Conservation (phyloP, 1,284 basidiomycete genomes). For the Tilletia walkeri region DNA sequence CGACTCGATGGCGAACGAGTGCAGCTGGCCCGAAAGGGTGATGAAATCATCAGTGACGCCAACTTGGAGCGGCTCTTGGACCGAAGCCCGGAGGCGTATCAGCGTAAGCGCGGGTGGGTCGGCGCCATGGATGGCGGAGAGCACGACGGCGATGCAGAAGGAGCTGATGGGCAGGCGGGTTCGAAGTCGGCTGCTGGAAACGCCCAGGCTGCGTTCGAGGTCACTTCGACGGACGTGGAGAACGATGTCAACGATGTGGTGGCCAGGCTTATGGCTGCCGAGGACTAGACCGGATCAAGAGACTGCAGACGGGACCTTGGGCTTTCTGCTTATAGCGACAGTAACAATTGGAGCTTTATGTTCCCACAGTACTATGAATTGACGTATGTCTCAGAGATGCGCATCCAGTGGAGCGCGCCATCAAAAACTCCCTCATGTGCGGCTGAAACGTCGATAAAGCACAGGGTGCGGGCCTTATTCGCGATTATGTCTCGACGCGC, state of each 20-base stretch:
- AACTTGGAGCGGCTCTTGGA: conserved; percentile 80
- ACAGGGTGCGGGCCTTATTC: too few relatives aligned
- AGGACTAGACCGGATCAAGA: conserved; percentile 2
- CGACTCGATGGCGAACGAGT: conserved; percentile 84
- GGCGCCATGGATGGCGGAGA: background rate
- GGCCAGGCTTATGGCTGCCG: conserved; percentile 59
- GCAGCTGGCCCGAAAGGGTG: conserved; percentile 73
- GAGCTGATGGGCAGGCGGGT: background rate
- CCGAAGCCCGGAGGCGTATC: conserved; percentile 74
- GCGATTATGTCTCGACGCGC: too few relatives aligned
- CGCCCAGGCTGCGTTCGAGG: conserved; percentile 68
- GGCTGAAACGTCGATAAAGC: too few relatives aligned
- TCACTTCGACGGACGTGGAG: conserved; percentile 70
- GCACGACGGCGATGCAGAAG: background rate
- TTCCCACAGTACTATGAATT: too few relatives aligned
- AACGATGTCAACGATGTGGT: conserved; percentile 70
- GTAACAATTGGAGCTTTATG: too few relatives aligned
- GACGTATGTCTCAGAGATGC: too few relatives aligned
- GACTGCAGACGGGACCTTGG: too few relatives aligned
- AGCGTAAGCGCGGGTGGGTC: conserved; percentile 74
- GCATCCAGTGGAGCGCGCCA: too few relatives aligned
- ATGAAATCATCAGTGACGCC: conserved; percentile 74
- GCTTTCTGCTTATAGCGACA: too few relatives aligned
- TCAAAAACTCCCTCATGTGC: too few relatives aligned
- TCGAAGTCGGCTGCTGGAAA: background rate